Evolutionary conservation across 192 early-diverging fungal genomes (phyloP), one percentile per base, ranked within the genome.

Genomic region (Coemansia guatemalensis): DNA sequence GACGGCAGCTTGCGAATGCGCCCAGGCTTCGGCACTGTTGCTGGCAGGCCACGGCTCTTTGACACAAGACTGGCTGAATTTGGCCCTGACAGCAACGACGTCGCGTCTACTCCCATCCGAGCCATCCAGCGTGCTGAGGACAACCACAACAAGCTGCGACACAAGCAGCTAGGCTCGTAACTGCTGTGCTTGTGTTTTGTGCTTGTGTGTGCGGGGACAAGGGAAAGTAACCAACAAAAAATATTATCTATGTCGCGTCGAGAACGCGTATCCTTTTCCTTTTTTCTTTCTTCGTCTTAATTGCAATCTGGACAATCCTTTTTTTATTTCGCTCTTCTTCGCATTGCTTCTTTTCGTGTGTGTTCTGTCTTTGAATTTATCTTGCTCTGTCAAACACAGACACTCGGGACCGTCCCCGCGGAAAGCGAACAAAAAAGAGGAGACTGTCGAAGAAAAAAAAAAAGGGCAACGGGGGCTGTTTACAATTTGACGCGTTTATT

Each of bases 1-100:
- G 78, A 81, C 49, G 78, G 78, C 55, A 81, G 78, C 55, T 47
- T 81, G 68, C 60, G 56, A 50, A 48, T 81, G 23, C 29, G 55
- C 32, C 53, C 68, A 0, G 78, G 71, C 9, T 80, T 64, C 35
- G 48, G 60, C 22, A 44, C 50, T 33, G 64, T 20, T 44, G n/a
- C 32, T 63, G 33, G 60, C 30, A 18, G 50, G 12, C 26, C 49
- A 29, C 50, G 9, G 32, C 60, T 24, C n/a, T 23, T 32, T 39
- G 65, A 60, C 12, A 24, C 57, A 26, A 52, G 65, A 24, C 32
- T 50, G n/a, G 39, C 56, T n/a, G 69, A 69, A 21, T 66, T 57
- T 32, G 56, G 65, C 24, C 50, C 25, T 25, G 56, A 60, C 12
- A 51, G 57, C 22, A 58, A 39, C 2, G 65, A 71, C 0, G 44